Conservation (phyloP, 352 stramenopile species). For the Pythium brachiatum region DNA sequence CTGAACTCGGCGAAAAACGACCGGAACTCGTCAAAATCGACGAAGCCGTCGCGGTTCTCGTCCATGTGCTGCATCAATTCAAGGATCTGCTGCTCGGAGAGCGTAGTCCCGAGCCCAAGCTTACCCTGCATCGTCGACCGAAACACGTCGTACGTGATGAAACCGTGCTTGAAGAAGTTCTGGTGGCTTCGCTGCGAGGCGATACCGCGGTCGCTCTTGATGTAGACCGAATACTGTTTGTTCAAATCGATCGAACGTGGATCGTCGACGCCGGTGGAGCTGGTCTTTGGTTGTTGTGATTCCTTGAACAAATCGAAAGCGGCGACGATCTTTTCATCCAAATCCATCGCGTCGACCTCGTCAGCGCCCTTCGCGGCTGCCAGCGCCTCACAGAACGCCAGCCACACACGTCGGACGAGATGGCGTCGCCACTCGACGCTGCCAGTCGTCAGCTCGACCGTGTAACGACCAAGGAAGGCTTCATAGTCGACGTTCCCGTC, state of each 20-base stretch:
- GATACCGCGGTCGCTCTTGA: conserved; percentile 30
- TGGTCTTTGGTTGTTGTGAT: conserved; percentile 18
- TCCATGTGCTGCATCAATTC: conserved; percentile 93
- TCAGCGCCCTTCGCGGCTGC: conserved; percentile 28
- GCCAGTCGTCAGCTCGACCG: conserved; percentile 51
- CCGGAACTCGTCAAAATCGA: conserved; percentile 90
- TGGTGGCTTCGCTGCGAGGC: conserved; percentile 37
- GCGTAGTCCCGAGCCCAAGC: conserved; percentile 46
- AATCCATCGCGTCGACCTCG: conserved; percentile 46
- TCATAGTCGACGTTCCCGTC: conserved; percentile 61
- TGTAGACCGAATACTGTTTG: conserved; percentile 26
- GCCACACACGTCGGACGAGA: conserved; percentile 68
- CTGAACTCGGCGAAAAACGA: conserved; percentile 84
- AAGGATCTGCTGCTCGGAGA: conserved; percentile 90
- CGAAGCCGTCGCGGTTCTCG: conserved; percentile 86
- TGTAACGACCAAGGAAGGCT: conserved; percentile 75
- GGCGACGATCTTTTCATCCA: conserved; percentile 61
- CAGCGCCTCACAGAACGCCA: conserved; percentile 62
- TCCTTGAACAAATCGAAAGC: conserved; percentile 68
- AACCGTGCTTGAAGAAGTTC: conserved; percentile 46
- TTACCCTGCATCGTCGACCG: conserved; percentile 65
- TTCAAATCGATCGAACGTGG: conserved; percentile 21
- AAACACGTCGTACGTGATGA: conserved; percentile 80
- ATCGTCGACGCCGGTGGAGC: conserved; percentile 9
- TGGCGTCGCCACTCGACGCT: conserved; percentile 69